Conservation (phyloP, 805 yeast genomes). For the Tetrapisispora namnaoensis region DNA sequence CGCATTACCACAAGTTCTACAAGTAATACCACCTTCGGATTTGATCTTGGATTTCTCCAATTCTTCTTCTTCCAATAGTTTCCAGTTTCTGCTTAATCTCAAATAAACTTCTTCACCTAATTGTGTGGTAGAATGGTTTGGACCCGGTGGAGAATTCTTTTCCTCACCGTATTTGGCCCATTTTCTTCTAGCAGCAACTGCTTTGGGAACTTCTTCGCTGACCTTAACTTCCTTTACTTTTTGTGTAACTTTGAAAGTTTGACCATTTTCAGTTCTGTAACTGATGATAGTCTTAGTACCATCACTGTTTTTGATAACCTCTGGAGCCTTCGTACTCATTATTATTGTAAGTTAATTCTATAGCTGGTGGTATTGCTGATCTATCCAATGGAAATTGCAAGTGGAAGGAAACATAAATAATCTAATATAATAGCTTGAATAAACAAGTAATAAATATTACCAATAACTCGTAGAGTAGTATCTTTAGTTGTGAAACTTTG, state of each 20-base stretch:
- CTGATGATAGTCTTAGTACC: constrained; percentile 85
- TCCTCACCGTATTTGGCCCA: constrained; percentile 90
- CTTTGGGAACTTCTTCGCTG: constrained; percentile 72
- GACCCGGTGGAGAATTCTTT: constrained; percentile 64
- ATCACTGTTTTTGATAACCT: constrained; percentile 67
- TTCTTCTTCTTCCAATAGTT: constrained; percentile 64
- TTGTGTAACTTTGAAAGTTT: constrained; percentile 81
- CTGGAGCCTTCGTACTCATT: constrained; percentile 32
- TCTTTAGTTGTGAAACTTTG: too few species aligned
- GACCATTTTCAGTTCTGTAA: constrained; percentile 66
- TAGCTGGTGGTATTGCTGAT: neutral
- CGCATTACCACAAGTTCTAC: constrained; percentile 90
- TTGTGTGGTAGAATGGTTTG: constrained; percentile 80
- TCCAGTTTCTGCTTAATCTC: constrained; percentile 68
- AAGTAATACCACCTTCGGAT: constrained; percentile 38
- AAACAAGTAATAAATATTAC: too few species aligned
- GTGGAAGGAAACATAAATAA: too few species aligned
- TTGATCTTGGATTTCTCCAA: constrained; percentile 36
- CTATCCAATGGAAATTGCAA: too few species aligned
- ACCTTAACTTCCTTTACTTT: constrained; percentile 67
- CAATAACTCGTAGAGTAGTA: too few species aligned
- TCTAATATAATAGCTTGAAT: too few species aligned
- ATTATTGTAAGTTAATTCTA: neutral
- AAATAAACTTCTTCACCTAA: constrained; percentile 76
- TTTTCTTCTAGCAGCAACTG: constrained; percentile 76